Base-by-base conservation (phyloP, 2,329 filamentous ascomycete genomes). In the Colletotrichum sp. region DNA sequence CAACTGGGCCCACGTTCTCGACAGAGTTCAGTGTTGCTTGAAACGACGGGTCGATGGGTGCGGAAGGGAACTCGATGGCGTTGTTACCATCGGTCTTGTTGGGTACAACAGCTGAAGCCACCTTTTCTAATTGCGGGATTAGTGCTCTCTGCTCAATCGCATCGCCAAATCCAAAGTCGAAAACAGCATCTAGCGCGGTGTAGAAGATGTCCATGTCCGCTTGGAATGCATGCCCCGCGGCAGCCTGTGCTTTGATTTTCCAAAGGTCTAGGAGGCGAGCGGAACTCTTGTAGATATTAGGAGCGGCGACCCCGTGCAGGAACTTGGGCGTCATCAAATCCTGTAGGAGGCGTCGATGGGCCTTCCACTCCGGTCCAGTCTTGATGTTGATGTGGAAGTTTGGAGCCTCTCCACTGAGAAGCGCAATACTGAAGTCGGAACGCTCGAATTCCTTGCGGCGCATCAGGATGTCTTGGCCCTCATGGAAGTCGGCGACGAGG, bases 271-370 rank as follows among this genome's bases (percentile, higher is more conserved):
- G 71, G 8, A 86, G 76, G 3, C 77, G 71, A 7, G 77, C 52
- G 7, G 79, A 79, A 43, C 81, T 83, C 4, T 80, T 77, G 71
- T 86, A 84, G 9, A 85, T 79, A 16, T 81, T 78, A 3, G 84
- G 84, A 3, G 81, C 83, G 0, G 83, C 82, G 28, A 84, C 77
- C 8, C 74, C 74, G 52, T 83, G 79, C 12, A 86, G 76, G 67
- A 86, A 86, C 18, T 65, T 78, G 0, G 83, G 82, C 2, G 83
- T 80, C 85, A 86, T 86, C 9, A 86, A 73, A 57, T 86, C 85
- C 58, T 81, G 79, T 2, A 85, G 72, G 3, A 86, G 80, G 34
- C 82, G 80, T 58, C 80, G 83, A 58, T 85, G 82, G 8, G 57
- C 64, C 73, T 81, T 83, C 78, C 83, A 83, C 4, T 82, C 80